Evolutionary conservation across 345 rosid genomes (phyloP).

Genomic region (Erodium maritimum): DNA sequence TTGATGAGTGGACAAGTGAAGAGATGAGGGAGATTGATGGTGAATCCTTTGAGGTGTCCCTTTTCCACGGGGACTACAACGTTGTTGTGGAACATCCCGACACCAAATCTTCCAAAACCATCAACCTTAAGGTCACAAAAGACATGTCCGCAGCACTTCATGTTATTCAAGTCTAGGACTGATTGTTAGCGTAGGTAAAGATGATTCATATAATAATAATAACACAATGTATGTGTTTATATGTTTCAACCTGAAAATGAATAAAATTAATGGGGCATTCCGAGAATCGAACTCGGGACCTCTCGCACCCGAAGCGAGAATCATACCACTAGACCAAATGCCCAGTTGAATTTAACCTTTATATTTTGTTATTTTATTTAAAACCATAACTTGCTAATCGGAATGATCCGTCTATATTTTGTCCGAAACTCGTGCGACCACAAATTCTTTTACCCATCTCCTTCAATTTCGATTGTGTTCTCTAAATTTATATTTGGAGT

Average conservation of each 20-base stretch:
- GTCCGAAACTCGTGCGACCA: too few species aligned
- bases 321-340: conserved; percentile 84
- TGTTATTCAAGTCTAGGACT: conserved; percentile 11
- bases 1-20: conserved; percentile 33
- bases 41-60: conserved; percentile 22
- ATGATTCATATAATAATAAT: too few species aligned
- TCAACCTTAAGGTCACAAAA: conserved; percentile 21
- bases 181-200: too few species aligned
- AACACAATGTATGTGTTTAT: too few species aligned
- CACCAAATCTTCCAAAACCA: conserved; percentile 14
- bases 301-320: conserved; percentile 86
- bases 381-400: too few species aligned
- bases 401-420: too few species aligned
- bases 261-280: conserved; percentile 32
- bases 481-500: too few species aligned
- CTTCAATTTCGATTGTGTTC: too few species aligned
- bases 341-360: too few species aligned
- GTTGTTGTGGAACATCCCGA: conserved; percentile 25
- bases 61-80: conserved; percentile 49
- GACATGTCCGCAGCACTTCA: conserved; percentile 9
- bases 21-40: conserved; percentile 1
- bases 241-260: too few species aligned
- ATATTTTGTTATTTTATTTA: too few species aligned
- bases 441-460: too few species aligned
- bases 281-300: conserved; percentile 65